Evolutionary conservation across 2,329 filamentous ascomycete genomes (phyloP).

Genomic region (Coleophoma crateriformis): DNA sequence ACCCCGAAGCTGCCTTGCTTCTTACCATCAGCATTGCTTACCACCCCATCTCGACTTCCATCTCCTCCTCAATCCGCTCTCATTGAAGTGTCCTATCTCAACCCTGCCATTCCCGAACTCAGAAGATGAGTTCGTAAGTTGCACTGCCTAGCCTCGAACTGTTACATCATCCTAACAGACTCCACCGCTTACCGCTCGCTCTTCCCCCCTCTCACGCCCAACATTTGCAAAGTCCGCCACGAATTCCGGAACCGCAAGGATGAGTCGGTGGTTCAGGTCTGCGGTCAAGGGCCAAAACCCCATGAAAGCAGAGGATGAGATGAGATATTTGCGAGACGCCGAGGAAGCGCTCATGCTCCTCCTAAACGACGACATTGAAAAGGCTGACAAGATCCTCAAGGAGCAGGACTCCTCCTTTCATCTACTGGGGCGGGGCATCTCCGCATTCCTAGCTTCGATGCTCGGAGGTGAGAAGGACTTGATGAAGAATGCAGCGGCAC

Average conservation of each 20-base stretch:
- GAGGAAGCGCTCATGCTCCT: conserved; percentile 65
- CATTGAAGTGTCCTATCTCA: no score
- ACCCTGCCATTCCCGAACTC: no score
- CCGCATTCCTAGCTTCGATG: conserved; percentile 79
- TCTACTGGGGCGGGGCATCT: conserved; percentile 72
- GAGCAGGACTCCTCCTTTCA: conserved; percentile 83
- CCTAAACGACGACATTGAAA: conserved; percentile 86
- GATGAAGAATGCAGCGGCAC: conserved; percentile 74
- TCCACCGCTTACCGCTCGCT: no score
- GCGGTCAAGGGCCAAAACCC: conserved; percentile 13
- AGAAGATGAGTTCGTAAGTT: no score
- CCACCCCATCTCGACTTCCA: no score
- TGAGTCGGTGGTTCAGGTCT: conserved; percentile 25
- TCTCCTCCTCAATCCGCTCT: no score
- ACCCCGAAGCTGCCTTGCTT: no score
- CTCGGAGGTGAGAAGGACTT: conserved; percentile 88
- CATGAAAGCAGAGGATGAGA: conserved; percentile 35
- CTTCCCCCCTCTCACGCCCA: no score
- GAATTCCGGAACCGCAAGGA: conserved; percentile 4
- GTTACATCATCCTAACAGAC: no score
- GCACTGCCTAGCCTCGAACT: no score
- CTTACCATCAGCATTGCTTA: no score
- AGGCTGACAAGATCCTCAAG: conserved; percentile 67
- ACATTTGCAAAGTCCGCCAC: no score
- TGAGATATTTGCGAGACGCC: conserved; percentile 52